A percentile compares a stretch with the other conserved stretches of the same genome.
phyloP scores from a whole-genome alignment of 495 filamentous ascomycete species.

The Aspergillus affinis region DNA sequence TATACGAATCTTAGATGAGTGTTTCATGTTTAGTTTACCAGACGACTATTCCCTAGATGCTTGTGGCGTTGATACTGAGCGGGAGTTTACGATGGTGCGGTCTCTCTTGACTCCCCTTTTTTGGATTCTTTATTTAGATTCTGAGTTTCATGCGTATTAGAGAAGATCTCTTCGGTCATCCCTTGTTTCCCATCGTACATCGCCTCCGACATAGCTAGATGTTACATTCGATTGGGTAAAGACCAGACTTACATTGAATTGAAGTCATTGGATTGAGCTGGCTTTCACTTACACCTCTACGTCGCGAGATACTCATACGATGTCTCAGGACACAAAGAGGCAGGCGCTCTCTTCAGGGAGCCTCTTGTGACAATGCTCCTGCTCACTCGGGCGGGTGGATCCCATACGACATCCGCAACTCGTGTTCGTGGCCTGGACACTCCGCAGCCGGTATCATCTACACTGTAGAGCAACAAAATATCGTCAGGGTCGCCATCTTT shows the following conservation, averaged over 20 bases:
- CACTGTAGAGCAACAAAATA: slow-evolving; percentile 29
- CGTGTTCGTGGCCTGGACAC: slow-evolving; percentile 25
- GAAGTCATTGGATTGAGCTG: background rate
- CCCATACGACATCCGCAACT: slow-evolving; percentile 42
- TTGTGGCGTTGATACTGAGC: background rate
- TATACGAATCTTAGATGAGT: background rate
- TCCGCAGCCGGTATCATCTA: slow-evolving; percentile 35
- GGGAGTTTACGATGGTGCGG: too few species aligned
- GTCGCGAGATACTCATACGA: slow-evolving; percentile 9
- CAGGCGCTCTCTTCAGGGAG: slow-evolving; percentile 13
- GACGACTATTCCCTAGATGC: background rate
- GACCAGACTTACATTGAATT: too few species aligned
- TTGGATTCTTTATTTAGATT: background rate
- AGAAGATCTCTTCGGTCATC: background rate
- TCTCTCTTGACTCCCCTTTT: background rate
- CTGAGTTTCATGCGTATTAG: background rate
- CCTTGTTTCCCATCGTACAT: background rate
- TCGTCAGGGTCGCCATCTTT: slow-evolving; percentile 21
- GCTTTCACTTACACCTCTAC: background rate
- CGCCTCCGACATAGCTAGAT: background rate
- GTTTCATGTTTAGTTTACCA: background rate
- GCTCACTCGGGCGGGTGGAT: slow-evolving; percentile 28
- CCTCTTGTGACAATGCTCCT: slow-evolving; percentile 30
- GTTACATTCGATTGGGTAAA: background rate
- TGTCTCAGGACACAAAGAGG: background rate